phyloP scores from a whole-genome alignment of 2,329 filamentous ascomycete genomes.

The Sphaceloma murrayae region DNA sequence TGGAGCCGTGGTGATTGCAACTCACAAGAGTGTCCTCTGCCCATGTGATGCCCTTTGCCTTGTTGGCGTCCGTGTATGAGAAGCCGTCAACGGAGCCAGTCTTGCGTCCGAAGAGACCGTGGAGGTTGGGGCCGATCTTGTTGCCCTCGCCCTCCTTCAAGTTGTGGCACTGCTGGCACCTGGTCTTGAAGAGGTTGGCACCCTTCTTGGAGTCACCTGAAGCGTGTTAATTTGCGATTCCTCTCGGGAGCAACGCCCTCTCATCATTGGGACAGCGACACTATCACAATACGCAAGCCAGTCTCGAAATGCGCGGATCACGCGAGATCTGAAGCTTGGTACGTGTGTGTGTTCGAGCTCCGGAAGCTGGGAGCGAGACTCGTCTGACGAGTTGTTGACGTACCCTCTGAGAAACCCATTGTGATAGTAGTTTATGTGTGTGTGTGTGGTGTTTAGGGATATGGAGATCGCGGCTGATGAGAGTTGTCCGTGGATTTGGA shows the following conservation, averaged over 20 bases:
- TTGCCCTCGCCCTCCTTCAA: conserved; percentile 81
- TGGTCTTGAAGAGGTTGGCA: conserved; percentile 97
- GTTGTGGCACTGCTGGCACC: conserved; percentile 98
- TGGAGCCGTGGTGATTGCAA: not conserved
- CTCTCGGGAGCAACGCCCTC: not conserved
- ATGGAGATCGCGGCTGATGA: conserved; percentile 6
- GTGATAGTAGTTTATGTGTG: conserved; percentile 20
- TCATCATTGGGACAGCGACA: too few species aligned
- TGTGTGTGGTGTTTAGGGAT: conserved; percentile 6
- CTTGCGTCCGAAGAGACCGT: conserved; percentile 96
- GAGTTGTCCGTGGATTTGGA: too few species aligned
- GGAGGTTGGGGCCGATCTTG: conserved; percentile 95
- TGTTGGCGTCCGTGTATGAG: conserved; percentile 99
- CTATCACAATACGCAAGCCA: too few species aligned
- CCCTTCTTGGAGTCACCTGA: conserved; percentile 90
- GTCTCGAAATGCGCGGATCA: too few species aligned
- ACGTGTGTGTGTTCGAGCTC: not conserved
- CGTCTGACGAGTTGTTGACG: too few species aligned
- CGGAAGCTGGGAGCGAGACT: too few species aligned
- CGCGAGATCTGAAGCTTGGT: not conserved
- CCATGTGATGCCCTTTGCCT: conserved; percentile 89
- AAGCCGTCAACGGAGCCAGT: conserved; percentile 84
- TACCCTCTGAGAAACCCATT: conserved; percentile 33
- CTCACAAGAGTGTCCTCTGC: conserved; percentile 70
- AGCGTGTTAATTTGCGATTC: conserved; percentile 12